A percentile compares a stretch with the other conserved stretches of the same genome.
phyloP scores from a whole-genome alignment of 148 eudicot genomes.

The Polygonum maritimum region DNA sequence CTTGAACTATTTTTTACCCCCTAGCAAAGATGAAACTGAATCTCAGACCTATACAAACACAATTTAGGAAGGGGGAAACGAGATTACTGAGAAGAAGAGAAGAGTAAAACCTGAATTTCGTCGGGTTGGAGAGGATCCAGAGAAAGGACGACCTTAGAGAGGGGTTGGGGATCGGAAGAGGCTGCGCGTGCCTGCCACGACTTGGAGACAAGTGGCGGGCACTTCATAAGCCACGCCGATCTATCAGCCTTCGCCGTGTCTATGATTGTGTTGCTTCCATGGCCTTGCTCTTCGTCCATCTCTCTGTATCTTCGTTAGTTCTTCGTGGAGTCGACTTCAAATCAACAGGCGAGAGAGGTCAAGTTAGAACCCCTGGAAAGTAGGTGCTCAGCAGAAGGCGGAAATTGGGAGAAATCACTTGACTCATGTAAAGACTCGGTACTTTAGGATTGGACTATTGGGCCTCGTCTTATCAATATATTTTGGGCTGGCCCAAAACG shows the following conservation, averaged over 20 bases:
- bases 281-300: constrained; percentile 62
- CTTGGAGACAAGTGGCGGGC: constrained; percentile 64
- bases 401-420: neutral
- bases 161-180: constrained; percentile 32
- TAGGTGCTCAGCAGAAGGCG: constrained; percentile 3
- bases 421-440: neutral
- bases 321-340: constrained; percentile 3
- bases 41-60: neutral
- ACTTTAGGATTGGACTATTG: neutral
- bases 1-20: neutral
- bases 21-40: neutral
- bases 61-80: neutral
- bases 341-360: neutral
- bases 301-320: neutral
- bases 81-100: neutral
- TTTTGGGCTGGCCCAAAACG: neutral
- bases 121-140: constrained; percentile 72
- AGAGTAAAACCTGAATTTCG: constrained; percentile 26
- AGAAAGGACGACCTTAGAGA: constrained; percentile 75
- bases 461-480: neutral
- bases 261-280: constrained; percentile 22
- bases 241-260: constrained; percentile 55
- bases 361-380: constrained; percentile 6
- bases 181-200: constrained; percentile 65
- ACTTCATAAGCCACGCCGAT: constrained; percentile 91